Evolutionary conservation across 2,329 filamentous ascomycete species (phyloP).

Genomic region (Keithomyces neogunnii): DNA sequence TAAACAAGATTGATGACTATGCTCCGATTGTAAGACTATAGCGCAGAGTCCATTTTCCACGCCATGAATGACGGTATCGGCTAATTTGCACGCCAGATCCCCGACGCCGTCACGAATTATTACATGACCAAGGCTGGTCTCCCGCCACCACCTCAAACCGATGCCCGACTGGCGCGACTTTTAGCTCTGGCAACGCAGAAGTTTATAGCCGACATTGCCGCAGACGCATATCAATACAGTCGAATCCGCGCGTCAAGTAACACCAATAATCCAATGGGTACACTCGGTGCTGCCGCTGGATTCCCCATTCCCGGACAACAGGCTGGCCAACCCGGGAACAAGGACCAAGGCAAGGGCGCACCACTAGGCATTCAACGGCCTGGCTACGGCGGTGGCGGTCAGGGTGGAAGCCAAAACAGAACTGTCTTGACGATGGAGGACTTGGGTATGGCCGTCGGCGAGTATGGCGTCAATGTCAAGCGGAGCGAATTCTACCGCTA

Average conservation of each 20-base stretch:
- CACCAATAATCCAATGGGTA: conserved; percentile 85
- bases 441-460: conserved; percentile 91
- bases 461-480: conserved; percentile 98
- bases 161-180: conserved; percentile 82
- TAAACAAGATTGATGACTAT: conserved; percentile 96
- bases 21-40: conserved; percentile 68
- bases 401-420: conserved; percentile 79
- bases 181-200: conserved; percentile 98
- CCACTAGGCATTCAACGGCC: conserved; percentile 67
- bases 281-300: conserved; percentile 66
- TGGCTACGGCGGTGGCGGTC: conserved; percentile 79
- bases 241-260: conserved; percentile 86
- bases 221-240: conserved; percentile 95
- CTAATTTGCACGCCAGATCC: conserved; percentile 53
- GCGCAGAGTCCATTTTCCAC: too few relatives aligned
- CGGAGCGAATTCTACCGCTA: conserved; percentile 92
- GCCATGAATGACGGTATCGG: too few relatives aligned
- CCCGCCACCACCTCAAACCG: conserved; percentile 83
- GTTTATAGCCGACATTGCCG: conserved; percentile 94
- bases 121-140: conserved; percentile 95
- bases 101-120: conserved; percentile 94
- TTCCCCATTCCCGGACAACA: conserved; percentile 58
- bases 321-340: conserved; percentile 45
- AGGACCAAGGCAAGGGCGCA: conserved; percentile 48
- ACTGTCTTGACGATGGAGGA: conserved; percentile 99